Evolutionary conservation across 2,329 filamentous ascomycete genomes (phyloP), one percentile per base, ranked within the genome.

Genomic region (Chaetomium olivaceum): DNA sequence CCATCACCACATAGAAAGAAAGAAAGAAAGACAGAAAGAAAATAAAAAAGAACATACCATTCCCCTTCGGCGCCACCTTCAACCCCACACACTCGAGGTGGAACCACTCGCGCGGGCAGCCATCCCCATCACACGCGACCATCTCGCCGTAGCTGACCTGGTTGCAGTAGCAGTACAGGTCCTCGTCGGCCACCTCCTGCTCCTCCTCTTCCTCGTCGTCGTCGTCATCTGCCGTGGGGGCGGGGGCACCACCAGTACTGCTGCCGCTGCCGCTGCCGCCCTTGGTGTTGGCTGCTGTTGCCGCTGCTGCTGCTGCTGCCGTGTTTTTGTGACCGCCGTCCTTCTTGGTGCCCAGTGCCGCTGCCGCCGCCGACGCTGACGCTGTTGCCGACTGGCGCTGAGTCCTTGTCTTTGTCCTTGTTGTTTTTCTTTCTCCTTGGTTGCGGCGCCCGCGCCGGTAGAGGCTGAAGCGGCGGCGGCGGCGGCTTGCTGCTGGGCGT

Each of bases 61-160:
- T 92, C 69, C 87, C 87, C 65, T 86, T 88, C n/a, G 91, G 91
- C 61, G 91, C 90, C 66, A 90, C 90, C 72, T 89, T 90, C 72
- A 95, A 78, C 29, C 91, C 91, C 33, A 92, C 91, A 76, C 91
- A 95, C 58, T 89, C 89, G 58, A 95, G 79, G 81, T 93, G 91
- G 80, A 93, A 94, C 91, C 91, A 93, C 77, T 93, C 91, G 68
- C 87, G 84, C 70, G 86, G 84, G 77, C 91, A 93, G 58, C 86
- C 85, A 66, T 89, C 85, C 8, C 87, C 87, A 75, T 93, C 91
- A 74, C 91, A 93, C 2, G 89, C 91, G 52, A 93, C 90, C 91
- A 93, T 93, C 78, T 92, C 90, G 23, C 91, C 91, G 74, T 92
- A 93, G 73, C 90, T 92, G 62, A 92, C 88, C 57, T 88, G 85